A percentile compares a stretch with the other conserved stretches of the same genome.
phyloP scores from a whole-genome alignment of 1,139 yeast genomes.

The Magnusiomyces suaveolens region DNA sequence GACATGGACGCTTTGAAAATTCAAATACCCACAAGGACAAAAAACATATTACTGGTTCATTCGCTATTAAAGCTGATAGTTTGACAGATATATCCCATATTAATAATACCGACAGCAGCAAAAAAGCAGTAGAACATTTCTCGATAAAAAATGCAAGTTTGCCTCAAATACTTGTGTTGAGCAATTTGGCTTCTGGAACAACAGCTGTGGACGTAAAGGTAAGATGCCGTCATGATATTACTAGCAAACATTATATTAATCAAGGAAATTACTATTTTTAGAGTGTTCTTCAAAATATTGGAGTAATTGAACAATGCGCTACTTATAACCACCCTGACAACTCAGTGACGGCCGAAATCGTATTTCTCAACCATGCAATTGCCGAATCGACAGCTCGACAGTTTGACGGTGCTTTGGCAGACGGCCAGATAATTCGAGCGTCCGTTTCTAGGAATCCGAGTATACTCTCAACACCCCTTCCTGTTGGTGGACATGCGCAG shows the following conservation, averaged over 20 bases:
- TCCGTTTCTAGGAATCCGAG: conserved; percentile 20
- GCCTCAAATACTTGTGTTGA: conserved; percentile 24
- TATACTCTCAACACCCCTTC: too few relatives aligned
- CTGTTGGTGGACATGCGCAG: too few relatives aligned
- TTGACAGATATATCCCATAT: too few relatives aligned
- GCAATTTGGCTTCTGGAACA: conserved; percentile 24
- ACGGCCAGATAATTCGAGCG: conserved; percentile 23
- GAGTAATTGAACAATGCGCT: conserved; percentile 22
- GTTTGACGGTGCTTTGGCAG: conserved; percentile 25
- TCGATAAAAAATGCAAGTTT: conserved; percentile 21
- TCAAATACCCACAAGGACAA: too few relatives aligned
- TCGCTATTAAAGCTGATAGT: too few relatives aligned
- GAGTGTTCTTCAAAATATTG: conserved; percentile 22
- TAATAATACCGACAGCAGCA: too few relatives aligned
- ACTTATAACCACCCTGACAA: conserved; percentile 15
- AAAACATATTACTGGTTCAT: too few relatives aligned
- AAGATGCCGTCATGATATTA: too few relatives aligned
- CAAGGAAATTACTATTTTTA: too few relatives aligned
- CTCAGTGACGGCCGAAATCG: conserved; percentile 24
- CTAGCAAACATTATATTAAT: too few relatives aligned
- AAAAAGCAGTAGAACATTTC: too few relatives aligned
- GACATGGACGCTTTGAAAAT: too few relatives aligned
- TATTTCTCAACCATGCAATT: conserved; percentile 18
- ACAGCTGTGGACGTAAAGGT: conserved; percentile 22
- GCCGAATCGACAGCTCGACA: conserved; percentile 20